These are phyloP conservation scores for Saccharomyces hybrid DNA, from an alignment of 1,139 yeast species.

Conservation along the genomic window DNA sequence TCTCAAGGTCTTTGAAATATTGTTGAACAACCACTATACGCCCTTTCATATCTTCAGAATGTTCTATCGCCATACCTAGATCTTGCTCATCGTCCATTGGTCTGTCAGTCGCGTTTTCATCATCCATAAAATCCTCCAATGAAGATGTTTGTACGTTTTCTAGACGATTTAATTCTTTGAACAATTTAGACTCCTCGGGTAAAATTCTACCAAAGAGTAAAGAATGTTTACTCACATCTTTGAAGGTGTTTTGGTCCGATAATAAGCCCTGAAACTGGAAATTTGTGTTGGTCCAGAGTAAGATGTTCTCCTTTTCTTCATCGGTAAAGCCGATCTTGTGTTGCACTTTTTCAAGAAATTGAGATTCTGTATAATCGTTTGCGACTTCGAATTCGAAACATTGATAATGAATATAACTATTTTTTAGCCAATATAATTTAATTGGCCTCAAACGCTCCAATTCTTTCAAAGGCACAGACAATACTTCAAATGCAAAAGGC, in stretches of 20 bases:
- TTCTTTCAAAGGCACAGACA: slow-evolving; percentile 67
- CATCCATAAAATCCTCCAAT: slow-evolving; percentile 29
- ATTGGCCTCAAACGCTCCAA: slow-evolving; percentile 68
- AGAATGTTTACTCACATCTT: slow-evolving; percentile 27
- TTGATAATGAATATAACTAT: slow-evolving; percentile 57
- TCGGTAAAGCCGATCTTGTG: slow-evolving; percentile 47
- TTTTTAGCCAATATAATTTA: slow-evolving; percentile 55
- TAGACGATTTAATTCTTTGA: slow-evolving; percentile 17
- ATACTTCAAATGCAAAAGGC: slow-evolving; percentile 63
- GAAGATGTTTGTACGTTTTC: background rate
- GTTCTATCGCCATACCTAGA: background rate
- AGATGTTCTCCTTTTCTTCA: slow-evolving; percentile 43
- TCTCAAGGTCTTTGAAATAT: slow-evolving; percentile 62
- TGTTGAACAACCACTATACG: slow-evolving; percentile 53
- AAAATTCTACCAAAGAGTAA: slow-evolving; percentile 34
- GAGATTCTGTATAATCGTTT: slow-evolving; percentile 49
- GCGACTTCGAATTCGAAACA: slow-evolving; percentile 65
- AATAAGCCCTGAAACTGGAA: slow-evolving; percentile 32
- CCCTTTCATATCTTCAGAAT: slow-evolving; percentile 14
- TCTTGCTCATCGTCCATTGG: slow-evolving; percentile 8
- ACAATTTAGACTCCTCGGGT: slow-evolving; percentile 34
- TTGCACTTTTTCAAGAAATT: slow-evolving; percentile 48
- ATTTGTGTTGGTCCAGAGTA: slow-evolving; percentile 37
- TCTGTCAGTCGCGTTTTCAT: slow-evolving; percentile 17
- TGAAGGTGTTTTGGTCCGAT: slow-evolving; percentile 27